Evolutionary conservation across 1,284 basidiomycete genomes (phyloP).

Genomic region (Amylostereum areolatum): DNA sequence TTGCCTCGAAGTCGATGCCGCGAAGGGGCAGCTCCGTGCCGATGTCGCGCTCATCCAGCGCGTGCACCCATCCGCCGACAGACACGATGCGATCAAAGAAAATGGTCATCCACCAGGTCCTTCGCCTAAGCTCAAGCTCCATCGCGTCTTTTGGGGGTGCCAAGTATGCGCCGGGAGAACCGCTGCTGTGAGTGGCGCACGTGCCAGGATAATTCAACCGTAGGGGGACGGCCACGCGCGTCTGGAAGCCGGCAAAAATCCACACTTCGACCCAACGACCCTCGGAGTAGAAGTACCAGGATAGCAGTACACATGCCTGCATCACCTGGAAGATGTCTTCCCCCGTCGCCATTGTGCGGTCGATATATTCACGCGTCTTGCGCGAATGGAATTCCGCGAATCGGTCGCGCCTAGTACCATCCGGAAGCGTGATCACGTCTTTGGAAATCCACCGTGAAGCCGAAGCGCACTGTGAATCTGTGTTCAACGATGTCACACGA

Average conservation of each 20-base stretch:
- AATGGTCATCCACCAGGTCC: constrained; percentile 86
- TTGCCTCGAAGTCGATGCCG: constrained; percentile 64
- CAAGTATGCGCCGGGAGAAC: constrained; percentile 70
- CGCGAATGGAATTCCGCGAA: constrained; percentile 82
- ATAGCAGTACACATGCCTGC: constrained; percentile 78
- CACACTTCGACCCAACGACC: constrained; percentile 87
- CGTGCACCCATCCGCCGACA: constrained; percentile 84
- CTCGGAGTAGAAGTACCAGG: constrained; percentile 85
- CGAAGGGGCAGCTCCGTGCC: constrained; percentile 75
- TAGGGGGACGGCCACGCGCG: constrained; percentile 77
- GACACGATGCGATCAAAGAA: constrained; percentile 80
- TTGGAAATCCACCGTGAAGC: constrained; percentile 77
- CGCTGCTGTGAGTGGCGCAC: constrained; percentile 59
- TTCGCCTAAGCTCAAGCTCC: constrained; percentile 68
- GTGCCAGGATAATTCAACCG: constrained; percentile 79
- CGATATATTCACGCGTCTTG: constrained; percentile 78
- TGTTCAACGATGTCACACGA: too few species aligned
- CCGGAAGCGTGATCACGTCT: constrained; percentile 56
- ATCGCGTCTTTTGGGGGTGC: constrained; percentile 67
- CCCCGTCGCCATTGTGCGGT: constrained; percentile 79
- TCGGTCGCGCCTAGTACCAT: constrained; percentile 68
- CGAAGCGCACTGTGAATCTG: constrained; percentile 60
- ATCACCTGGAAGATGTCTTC: constrained; percentile 78
- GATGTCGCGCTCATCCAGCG: constrained; percentile 72
- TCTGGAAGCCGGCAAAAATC: constrained; percentile 82